These are phyloP conservation scores for Pyronema domesticum DNA, from an alignment of 495 filamentous ascomycete species.

Conservation along the genomic window DNA sequence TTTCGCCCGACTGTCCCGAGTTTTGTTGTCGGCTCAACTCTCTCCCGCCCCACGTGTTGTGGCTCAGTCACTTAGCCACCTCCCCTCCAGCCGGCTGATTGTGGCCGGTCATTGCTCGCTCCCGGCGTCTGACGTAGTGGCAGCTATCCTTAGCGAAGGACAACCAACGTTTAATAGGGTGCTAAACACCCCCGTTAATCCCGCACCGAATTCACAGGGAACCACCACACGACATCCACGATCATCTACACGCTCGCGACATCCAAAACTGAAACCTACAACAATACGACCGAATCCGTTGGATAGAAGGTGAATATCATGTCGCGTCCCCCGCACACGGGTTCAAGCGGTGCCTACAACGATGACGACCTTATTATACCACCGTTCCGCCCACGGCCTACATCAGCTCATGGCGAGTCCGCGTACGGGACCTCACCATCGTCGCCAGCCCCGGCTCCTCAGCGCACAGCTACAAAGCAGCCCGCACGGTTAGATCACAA, in stretches of 20 bases:
- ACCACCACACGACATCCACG: background rate
- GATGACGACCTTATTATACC: conserved; percentile 31
- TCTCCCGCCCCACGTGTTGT: background rate
- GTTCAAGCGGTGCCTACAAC: conserved; percentile 10
- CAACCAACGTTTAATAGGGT: no score
- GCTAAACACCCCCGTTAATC: no score
- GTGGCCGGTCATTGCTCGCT: no score
- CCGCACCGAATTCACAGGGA: background rate
- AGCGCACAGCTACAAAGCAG: conserved; percentile 12
- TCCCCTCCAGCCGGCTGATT: no score
- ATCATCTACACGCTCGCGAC: background rate
- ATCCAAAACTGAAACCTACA: no score
- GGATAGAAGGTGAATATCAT: background rate
- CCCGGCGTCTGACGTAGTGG: background rate
- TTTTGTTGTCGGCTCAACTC: no score
- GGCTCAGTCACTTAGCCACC: background rate
- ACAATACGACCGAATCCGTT: no score
- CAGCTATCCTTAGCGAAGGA: no score
- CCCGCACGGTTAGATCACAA: conserved; percentile 8
- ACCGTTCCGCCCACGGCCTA: conserved; percentile 31
- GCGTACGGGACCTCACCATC: background rate
- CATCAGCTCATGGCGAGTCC: background rate
- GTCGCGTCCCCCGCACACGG: conserved; percentile 3
- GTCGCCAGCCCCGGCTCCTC: background rate
- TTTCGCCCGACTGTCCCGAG: no score